Evolutionary conservation across 805 yeast species (phyloP).

Genomic region (Saccharomycopsis javanensis): DNA sequence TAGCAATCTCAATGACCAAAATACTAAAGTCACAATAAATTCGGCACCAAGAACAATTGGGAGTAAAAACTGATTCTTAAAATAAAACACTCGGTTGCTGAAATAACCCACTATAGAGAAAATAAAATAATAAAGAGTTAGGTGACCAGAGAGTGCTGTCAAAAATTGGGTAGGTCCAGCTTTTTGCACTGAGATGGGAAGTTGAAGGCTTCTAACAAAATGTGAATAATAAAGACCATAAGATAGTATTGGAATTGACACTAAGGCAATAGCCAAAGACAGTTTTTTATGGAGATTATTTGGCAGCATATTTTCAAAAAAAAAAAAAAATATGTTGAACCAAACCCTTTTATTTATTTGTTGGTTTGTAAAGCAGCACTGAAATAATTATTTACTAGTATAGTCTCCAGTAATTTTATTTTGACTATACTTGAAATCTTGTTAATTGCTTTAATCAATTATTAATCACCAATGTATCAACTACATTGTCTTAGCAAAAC

Average conservation of each 20-base stretch:
- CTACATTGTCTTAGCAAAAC: too few species aligned
- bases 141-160: conserved; percentile 48
- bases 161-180: conserved; percentile 60
- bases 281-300: neutral
- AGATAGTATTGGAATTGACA: neutral
- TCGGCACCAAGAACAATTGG: conserved; percentile 52
- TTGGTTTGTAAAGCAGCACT: neutral
- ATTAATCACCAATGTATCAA: too few species aligned
- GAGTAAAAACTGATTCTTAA: conserved; percentile 34
- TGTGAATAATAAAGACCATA: conserved; percentile 17
- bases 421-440: too few species aligned
- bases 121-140: conserved; percentile 35
- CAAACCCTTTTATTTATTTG: neutral
- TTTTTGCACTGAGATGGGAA: neutral
- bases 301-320: neutral
- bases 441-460: too few species aligned
- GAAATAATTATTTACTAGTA: too few species aligned
- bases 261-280: neutral
- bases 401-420: too few species aligned
- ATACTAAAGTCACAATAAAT: conserved; percentile 48
- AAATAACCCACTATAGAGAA: neutral
- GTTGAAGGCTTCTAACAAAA: neutral
- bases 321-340: neutral
- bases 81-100: neutral
- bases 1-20: conserved; percentile 59